These are phyloP conservation scores for Brassica incana DNA, from an alignment of 345 rosid species.

Conservation along the genomic window DNA sequence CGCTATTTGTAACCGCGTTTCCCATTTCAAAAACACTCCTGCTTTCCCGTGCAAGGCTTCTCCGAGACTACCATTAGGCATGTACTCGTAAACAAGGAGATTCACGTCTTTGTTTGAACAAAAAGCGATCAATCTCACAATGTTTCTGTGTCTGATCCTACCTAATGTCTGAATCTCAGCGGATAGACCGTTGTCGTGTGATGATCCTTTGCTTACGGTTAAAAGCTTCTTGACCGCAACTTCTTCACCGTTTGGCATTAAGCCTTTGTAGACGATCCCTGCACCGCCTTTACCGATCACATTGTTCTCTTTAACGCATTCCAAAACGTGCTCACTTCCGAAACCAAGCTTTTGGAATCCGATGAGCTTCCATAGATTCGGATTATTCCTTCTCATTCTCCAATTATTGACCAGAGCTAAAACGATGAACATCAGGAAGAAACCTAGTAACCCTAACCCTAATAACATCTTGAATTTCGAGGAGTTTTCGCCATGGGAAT, in stretches of 20 bases:
- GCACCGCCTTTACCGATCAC: slow-evolving; percentile 93
- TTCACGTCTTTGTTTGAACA: slow-evolving; percentile 83
- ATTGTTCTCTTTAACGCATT: slow-evolving; percentile 87
- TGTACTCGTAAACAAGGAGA: slow-evolving; percentile 86
- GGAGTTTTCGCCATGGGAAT: slow-evolving; percentile 37
- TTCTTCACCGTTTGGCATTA: slow-evolving; percentile 83
- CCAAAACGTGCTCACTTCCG: slow-evolving; percentile 65
- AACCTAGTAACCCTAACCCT: slow-evolving; percentile 67
- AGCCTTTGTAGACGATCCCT: slow-evolving; percentile 79
- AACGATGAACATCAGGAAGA: slow-evolving; percentile 64
- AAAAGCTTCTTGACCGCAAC: slow-evolving; percentile 86
- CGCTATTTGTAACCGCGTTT: slow-evolving; percentile 75
- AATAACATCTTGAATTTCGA: slow-evolving; percentile 69
- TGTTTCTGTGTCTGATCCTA: slow-evolving; percentile 83
- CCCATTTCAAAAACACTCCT: slow-evolving; percentile 71
- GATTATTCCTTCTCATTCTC: slow-evolving; percentile 39
- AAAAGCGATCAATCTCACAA: slow-evolving; percentile 80
- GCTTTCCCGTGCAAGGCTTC: slow-evolving; percentile 84
- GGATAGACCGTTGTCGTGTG: slow-evolving; percentile 79
- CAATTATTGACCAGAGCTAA: slow-evolving; percentile 67
- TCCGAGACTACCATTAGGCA: slow-evolving; percentile 94
- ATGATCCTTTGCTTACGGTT: slow-evolving; percentile 60
- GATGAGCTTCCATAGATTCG: slow-evolving; percentile 77
- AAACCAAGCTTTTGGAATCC: slow-evolving; percentile 83
- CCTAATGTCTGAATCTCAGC: slow-evolving; percentile 93